Percentiles rank a stretch among this genome's conserved stretches.
These are phyloP conservation scores for Cryptococcus jaspeensis DNA, from an alignment of 1,284 basidiomycete genomes.

Conservation along the genomic window DNA sequence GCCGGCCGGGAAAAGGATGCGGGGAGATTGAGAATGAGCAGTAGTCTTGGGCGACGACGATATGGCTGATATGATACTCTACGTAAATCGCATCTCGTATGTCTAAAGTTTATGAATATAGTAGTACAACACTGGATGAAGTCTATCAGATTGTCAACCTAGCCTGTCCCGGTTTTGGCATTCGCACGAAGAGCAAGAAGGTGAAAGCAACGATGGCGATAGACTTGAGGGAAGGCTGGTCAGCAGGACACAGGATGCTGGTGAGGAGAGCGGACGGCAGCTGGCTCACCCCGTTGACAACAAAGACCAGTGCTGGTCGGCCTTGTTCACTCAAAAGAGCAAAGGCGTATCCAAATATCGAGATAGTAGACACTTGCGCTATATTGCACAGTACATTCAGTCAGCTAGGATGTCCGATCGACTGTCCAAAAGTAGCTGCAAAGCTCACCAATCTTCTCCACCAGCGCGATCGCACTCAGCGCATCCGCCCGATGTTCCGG, in stretches of 20 bases:
- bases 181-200: slow-evolving; percentile 36
- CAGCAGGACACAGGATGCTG: background rate
- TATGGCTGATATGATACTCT: too few species aligned
- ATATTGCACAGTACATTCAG: too few species aligned
- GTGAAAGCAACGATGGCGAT: slow-evolving; percentile 37
- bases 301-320: slow-evolving; percentile 34
- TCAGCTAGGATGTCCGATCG: background rate
- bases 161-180: slow-evolving; percentile 21
- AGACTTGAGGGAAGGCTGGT: slow-evolving; percentile 11
- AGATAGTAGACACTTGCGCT: slow-evolving; percentile 39
- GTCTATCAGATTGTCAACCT: slow-evolving; percentile 4
- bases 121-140: background rate
- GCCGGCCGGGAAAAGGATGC: too few species aligned
- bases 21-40: too few species aligned
- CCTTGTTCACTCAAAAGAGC: slow-evolving; percentile 32
- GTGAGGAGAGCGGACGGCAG: background rate
- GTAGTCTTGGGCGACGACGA: too few species aligned
- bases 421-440: background rate
- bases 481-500: slow-evolving; percentile 38
- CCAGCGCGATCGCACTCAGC: slow-evolving; percentile 44
- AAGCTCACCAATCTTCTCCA: slow-evolving; percentile 42
- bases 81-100: too few species aligned
- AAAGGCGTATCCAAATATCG: slow-evolving; percentile 40
- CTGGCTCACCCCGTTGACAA: slow-evolving; percentile 36
- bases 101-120: background rate